These are phyloP conservation scores for Andrographis paniculata DNA, from an alignment of 305 asterid genomes.

Conservation along the genomic window DNA sequence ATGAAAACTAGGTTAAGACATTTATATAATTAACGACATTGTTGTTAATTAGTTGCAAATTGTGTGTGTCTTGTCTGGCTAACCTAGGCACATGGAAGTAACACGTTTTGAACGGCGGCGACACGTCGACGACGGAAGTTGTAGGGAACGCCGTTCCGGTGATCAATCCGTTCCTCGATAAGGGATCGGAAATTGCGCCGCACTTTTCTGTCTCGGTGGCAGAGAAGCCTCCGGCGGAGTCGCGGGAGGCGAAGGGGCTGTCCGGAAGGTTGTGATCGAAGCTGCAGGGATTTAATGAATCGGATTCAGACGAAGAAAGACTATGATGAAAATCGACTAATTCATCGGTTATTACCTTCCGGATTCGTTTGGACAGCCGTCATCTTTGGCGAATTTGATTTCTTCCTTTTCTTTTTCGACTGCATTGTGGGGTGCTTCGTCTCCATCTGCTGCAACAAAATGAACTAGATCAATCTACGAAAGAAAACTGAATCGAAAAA, in stretches of 20 bases:
- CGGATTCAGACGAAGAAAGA: too few species aligned
- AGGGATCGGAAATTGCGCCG: not conserved
- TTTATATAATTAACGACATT: too few species aligned
- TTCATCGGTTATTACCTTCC: not conserved
- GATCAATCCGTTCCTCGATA: not conserved
- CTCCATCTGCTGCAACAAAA: not conserved
- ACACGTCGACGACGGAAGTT: not conserved
- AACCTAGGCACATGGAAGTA: conserved; percentile 1
- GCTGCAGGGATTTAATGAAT: too few species aligned
- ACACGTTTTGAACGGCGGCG: conserved; percentile 1
- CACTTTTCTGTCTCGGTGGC: not conserved
- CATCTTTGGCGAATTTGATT: not conserved
- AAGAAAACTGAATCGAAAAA: too few species aligned
- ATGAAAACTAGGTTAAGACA: too few species aligned
- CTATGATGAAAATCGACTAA: too few species aligned
- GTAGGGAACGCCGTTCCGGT: not conserved
- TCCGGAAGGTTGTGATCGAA: not conserved
- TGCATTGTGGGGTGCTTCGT: not conserved
- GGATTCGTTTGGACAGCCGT: not conserved
- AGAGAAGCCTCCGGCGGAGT: not conserved
- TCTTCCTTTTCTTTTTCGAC: not conserved
- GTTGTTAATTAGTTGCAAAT: too few species aligned
- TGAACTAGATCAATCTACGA: too few species aligned
- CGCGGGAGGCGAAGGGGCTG: not conserved
- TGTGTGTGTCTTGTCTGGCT: not conserved